Conservation (phyloP, 805 yeast genomes). For the Candida namnaoensis region DNA sequence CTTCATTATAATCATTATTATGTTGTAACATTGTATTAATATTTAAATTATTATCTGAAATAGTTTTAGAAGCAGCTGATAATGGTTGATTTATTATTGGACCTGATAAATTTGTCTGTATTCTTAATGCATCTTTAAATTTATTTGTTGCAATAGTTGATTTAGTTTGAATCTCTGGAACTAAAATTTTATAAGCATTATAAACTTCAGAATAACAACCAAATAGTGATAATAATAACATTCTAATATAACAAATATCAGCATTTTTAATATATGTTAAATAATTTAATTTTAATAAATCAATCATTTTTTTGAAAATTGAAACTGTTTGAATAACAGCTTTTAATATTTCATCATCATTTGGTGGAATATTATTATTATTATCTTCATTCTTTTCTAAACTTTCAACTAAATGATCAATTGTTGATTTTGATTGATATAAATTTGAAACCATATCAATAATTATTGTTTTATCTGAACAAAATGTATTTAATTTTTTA, state of each 20-base stretch:
- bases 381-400: slow-evolving; percentile 44
- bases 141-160: slow-evolving; percentile 2
- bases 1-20: slow-evolving; percentile 32
- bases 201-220: slow-evolving; percentile 60
- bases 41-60: neutral
- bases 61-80: neutral
- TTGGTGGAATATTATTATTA: slow-evolving; percentile 14
- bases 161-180: slow-evolving; percentile 5
- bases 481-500: slow-evolving; percentile 47
- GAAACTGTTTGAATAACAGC: slow-evolving; percentile 27
- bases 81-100: too few species aligned
- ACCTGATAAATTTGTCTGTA: neutral
- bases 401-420: slow-evolving; percentile 48
- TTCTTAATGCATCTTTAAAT: neutral
- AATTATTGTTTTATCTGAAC: slow-evolving; percentile 45
- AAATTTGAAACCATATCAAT: slow-evolving; percentile 43
- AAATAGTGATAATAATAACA: slow-evolving; percentile 50
- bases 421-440: slow-evolving; percentile 42
- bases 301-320: slow-evolving; percentile 44
- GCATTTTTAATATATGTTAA: slow-evolving; percentile 40
- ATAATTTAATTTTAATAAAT: slow-evolving; percentile 38
- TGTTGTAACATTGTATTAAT: slow-evolving; percentile 12
- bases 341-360: slow-evolving; percentile 26
- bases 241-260: slow-evolving; percentile 57
- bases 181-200: slow-evolving; percentile 49